phyloP scores from a whole-genome alignment of 768 basidiomycete genomes.

The Scleroderma citrinum region DNA sequence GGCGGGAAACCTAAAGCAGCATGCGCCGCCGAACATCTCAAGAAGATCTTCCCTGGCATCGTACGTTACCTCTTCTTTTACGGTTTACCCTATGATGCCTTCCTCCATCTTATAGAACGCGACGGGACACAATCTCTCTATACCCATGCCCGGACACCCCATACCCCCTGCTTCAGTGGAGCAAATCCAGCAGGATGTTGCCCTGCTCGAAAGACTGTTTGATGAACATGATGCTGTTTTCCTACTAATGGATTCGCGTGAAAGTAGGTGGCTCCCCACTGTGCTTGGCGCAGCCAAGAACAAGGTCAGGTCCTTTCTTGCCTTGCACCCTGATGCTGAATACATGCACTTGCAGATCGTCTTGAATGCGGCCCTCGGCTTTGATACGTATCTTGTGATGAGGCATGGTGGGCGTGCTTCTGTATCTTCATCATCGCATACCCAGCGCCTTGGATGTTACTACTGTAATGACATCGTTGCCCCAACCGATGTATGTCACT shows the following conservation, averaged over 20 bases:
- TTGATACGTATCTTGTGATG: constrained; percentile 96
- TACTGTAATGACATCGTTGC: constrained; percentile 99
- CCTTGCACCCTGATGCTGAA: not conserved
- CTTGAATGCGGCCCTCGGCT: constrained; percentile 90
- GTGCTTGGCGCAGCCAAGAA: constrained; percentile 78
- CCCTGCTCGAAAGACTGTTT: constrained; percentile 68
- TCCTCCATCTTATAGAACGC: constrained; percentile 55
- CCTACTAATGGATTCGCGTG: constrained; percentile 96
- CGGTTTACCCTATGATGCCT: not conserved
- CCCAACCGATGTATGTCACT: constrained; percentile 72
- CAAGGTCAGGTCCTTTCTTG: constrained; percentile 48
- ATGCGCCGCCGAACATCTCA: constrained; percentile 79
- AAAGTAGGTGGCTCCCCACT: constrained; percentile 94
- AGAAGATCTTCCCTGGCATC: constrained; percentile 89
- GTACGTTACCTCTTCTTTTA: constrained; percentile 41
- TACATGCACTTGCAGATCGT: constrained; percentile 57
- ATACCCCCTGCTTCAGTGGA: constrained; percentile 54
- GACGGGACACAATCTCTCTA: constrained; percentile 66
- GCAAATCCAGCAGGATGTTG: constrained; percentile 62
- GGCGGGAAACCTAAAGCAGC: constrained; percentile 94
- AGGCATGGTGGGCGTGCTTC: constrained; percentile 72
- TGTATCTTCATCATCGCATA: constrained; percentile 18
- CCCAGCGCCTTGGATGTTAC: constrained; percentile 76
- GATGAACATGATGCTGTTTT: constrained; percentile 87
- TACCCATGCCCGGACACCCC: constrained; percentile 98